phyloP scores from a whole-genome alignment of 2,329 filamentous ascomycete species.

The Plectosphaerella plurivora region DNA sequence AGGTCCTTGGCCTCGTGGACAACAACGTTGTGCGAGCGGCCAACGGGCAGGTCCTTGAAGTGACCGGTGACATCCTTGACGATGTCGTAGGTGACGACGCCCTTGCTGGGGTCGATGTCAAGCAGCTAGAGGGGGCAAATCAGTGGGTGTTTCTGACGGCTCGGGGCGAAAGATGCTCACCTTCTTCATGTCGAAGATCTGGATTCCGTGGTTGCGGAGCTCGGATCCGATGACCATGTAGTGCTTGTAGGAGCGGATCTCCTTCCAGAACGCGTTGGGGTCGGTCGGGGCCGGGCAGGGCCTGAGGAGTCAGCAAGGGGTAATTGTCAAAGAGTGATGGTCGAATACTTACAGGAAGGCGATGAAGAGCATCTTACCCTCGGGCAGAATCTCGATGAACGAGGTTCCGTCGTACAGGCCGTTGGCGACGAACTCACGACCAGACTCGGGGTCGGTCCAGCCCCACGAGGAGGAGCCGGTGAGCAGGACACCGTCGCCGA shows the following conservation, averaged over 20 bases:
- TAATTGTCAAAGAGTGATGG: conserved; percentile 19
- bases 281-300: conserved; percentile 10
- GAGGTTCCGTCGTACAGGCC: conserved; percentile 40
- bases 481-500: conserved; percentile 23
- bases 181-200: conserved; percentile 59
- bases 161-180: too few relatives aligned
- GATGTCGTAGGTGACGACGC: conserved; percentile 21
- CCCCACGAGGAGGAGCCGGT: conserved; percentile 38
- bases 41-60: conserved; percentile 23
- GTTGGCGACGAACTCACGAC: conserved; percentile 39
- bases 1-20: conserved; percentile 42
- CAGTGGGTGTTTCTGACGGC: too few relatives aligned
- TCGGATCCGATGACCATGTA: conserved; percentile 31
- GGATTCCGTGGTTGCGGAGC: conserved; percentile 47
- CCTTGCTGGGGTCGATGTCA: conserved; percentile 32
- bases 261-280: conserved; percentile 22
- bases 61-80: conserved; percentile 24
- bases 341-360: conserved; percentile 28
- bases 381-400: conserved; percentile 36
- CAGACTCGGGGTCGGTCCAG: conserved; percentile 37
- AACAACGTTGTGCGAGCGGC: conserved; percentile 42
- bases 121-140: conserved; percentile 47
- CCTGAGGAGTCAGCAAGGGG: conserved; percentile 2
- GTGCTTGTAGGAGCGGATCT: conserved; percentile 27
- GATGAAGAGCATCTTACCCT: conserved; percentile 37